Percentiles rank a stretch among this genome's conserved stretches.
These are phyloP conservation scores for Arctium lappa DNA, from an alignment of 129 eudicot species.

Conservation along the genomic window DNA sequence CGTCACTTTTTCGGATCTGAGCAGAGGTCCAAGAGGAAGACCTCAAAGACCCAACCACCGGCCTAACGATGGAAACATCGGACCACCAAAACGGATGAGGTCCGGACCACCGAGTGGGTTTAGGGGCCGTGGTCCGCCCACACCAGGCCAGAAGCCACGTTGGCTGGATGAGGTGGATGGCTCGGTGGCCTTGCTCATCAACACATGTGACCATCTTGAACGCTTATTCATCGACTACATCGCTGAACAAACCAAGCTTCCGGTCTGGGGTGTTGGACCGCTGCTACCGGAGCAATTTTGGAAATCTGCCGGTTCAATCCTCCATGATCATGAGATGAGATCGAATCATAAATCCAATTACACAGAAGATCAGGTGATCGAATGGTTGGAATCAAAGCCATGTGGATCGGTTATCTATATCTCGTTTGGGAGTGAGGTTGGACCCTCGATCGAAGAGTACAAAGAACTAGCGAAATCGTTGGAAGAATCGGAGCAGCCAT, in stretches of 20 bases:
- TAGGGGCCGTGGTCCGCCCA: constrained; percentile 31
- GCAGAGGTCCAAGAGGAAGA: constrained; percentile 18
- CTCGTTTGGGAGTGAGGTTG: constrained; percentile 83
- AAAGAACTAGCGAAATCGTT: constrained; percentile 48
- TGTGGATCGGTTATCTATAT: constrained; percentile 56
- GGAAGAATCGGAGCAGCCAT: constrained; percentile 40
- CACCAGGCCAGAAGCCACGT: constrained; percentile 41
- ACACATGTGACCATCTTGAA: constrained; percentile 63
- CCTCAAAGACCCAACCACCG: neutral
- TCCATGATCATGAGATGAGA: constrained; percentile 50
- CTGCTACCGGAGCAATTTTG: constrained; percentile 61
- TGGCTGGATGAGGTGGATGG: constrained; percentile 68
- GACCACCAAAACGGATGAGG: neutral
- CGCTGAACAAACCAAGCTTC: constrained; percentile 33
- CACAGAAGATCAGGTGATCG: constrained; percentile 58
- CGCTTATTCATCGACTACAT: constrained; percentile 46
- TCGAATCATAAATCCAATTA: constrained; percentile 54
- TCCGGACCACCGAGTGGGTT: neutral
- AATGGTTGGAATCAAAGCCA: constrained; percentile 68
- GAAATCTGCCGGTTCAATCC: constrained; percentile 53
- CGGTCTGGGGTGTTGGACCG: constrained; percentile 83
- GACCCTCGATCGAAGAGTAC: constrained; percentile 58
- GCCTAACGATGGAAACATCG: neutral
- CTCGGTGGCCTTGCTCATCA: constrained; percentile 51
- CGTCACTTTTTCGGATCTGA: constrained; percentile 42